These are phyloP conservation scores for Umbilicus rupestris DNA, from an alignment of 164 flowering plant species.

Conservation along the genomic window DNA sequence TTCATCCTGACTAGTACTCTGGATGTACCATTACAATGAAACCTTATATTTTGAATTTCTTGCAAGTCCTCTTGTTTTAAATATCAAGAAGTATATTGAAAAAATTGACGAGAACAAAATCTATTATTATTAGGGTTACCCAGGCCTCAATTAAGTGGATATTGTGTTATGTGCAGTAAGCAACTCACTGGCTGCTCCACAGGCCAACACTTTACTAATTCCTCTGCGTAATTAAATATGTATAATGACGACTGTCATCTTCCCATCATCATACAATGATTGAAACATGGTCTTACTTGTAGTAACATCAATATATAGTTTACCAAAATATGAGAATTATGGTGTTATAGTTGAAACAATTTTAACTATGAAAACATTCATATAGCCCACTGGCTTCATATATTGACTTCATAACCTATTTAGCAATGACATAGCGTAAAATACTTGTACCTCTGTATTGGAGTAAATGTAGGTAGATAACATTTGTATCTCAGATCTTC, in stretches of 20 bases:
- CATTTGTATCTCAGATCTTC: slow-evolving; percentile 17
- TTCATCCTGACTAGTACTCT: not conserved
- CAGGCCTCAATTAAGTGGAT: too few relatives aligned
- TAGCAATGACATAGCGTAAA: not conserved
- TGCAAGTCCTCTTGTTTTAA: not conserved
- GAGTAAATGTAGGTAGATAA: not conserved
- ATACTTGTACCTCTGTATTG: not conserved
- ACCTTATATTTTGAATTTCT: not conserved
- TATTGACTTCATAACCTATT: not conserved
- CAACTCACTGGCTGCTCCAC: too few relatives aligned
- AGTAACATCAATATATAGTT: not conserved
- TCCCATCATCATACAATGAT: not conserved
- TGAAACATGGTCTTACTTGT: not conserved
- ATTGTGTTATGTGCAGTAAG: too few relatives aligned
- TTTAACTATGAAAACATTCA: not conserved
- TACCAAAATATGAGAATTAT: not conserved
- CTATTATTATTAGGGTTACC: too few relatives aligned
- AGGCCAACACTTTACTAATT: too few relatives aligned
- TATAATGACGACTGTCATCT: too few relatives aligned
- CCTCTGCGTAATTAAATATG: too few relatives aligned
- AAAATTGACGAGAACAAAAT: too few relatives aligned
- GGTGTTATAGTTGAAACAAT: not conserved
- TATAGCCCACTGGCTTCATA: not conserved
- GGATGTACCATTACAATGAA: not conserved
- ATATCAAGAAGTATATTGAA: not conserved